Base-by-base conservation (phyloP, 768 basidiomycete genomes). In the Rhizopogon rudus region DNA sequence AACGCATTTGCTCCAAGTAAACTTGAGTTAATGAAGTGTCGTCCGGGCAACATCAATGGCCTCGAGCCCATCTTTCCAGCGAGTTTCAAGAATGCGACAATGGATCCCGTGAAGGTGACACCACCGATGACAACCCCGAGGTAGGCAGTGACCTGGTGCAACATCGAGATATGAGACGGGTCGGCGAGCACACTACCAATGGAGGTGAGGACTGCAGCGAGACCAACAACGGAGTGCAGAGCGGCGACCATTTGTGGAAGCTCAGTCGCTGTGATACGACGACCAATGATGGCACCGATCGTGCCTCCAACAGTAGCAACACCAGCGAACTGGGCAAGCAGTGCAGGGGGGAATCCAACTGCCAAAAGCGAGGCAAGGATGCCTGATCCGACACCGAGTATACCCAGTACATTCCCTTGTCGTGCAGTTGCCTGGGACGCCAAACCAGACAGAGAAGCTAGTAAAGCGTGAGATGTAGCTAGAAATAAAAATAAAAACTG, bases 61-160 rank as follows among this genome's bases (percentile, higher is more conserved):
- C 77, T 82, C 42, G 88, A 89, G 5, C 87, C 77, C 82, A 93
- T 90, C 54, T 80, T 82, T 7, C 88, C 91, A 6, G 91, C 89
- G 39, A 94, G 77, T 67, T 94, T 94, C 44, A 94, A 70, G 79
- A 92, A 94, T 4, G 92, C 92, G 14, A 94, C 88, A 42, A 94
- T 83, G 1, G 91, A 93, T 28, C 91, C 91, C 3, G 92, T 93
- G 64, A 94, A 94, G 0, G 92, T 93, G 51, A 94, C 77, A 55
- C 92, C 92, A 71, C 88, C 91, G 65, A 93, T 91, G 52, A 91
- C 81, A 33, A 91, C 85, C 12, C 92, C 88, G 25, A 94, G 79
- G 65, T 94, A 94, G 3, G 92, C 91, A 1, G 91, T 89, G 33
- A 91, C 82, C 49, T 88, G 77, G 67, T 94, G 92, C 41, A 94